Percentiles rank a stretch among this genome's conserved stretches.
phyloP scores from a whole-genome alignment of 257 asterid species.

The Nyctanthes arbortristis region DNA sequence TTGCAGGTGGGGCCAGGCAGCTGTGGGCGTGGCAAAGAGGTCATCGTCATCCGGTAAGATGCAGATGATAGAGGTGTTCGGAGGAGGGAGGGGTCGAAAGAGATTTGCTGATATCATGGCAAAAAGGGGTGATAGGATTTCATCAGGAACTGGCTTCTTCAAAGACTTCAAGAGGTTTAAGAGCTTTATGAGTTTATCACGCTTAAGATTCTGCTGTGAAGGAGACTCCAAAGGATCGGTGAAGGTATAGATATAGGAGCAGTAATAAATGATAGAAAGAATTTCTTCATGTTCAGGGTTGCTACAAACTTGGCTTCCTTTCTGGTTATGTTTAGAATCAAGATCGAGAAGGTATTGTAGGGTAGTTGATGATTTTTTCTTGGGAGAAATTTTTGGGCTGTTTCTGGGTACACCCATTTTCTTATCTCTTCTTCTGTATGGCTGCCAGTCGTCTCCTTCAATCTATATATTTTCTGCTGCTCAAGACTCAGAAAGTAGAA shows the following conservation, averaged over 20 bases:
- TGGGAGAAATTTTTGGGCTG: constrained; percentile 50
- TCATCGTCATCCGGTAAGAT: constrained; percentile 69
- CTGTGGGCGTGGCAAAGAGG: constrained; percentile 37
- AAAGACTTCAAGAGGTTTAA: constrained; percentile 42
- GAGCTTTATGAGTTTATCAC: constrained; percentile 56
- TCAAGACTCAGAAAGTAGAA: constrained; percentile 17
- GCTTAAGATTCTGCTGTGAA: constrained; percentile 56
- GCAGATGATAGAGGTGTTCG: constrained; percentile 32
- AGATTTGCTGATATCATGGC: constrained; percentile 60
- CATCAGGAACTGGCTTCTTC: constrained; percentile 29
- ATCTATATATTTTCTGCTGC: not conserved
- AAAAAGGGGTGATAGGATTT: constrained; percentile 51
- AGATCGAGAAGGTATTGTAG: constrained; percentile 61
- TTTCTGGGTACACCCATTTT: constrained; percentile 39
- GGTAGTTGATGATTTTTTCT: constrained; percentile 40
- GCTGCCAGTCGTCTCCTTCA: not conserved
- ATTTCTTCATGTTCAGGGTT: constrained; percentile 42
- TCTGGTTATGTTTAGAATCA: constrained; percentile 41
- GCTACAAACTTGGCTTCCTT: constrained; percentile 25
- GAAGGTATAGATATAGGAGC: constrained; percentile 53
- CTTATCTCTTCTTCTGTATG: not conserved
- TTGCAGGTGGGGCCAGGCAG: constrained; percentile 74
- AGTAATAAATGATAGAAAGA: constrained; percentile 47
- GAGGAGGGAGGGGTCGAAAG: constrained; percentile 67
- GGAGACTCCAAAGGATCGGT: constrained; percentile 66